Evolutionary conservation across 1,284 basidiomycete genomes (phyloP), one percentile per base, ranked within the genome.

Genomic region (Tremellales sp.): DNA sequence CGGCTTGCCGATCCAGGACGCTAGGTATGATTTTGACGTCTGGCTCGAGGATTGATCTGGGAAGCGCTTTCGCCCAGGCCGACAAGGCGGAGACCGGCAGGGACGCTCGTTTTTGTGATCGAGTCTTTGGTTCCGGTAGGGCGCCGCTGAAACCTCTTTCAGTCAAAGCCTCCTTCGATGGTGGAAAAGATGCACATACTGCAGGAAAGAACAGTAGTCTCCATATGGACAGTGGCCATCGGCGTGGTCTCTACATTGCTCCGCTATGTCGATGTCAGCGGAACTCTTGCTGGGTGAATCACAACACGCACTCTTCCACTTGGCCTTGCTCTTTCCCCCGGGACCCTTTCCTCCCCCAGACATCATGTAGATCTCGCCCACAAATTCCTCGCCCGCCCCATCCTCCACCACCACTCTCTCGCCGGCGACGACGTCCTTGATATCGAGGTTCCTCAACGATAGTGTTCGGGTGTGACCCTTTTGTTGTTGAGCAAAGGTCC

Each of bases 201-300:
- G 71, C 36, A 72, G 62, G 56, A 73, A 73, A 14, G 69, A 71
- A 56, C 71, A 73, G 48, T 68, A 71, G 21, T 66, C 61, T 22
- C 71, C 69, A 39, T 73, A 73, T 1, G 60, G 60, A 45, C 71
- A 73, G 28, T 54, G 43, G 1, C 70, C 68, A 18, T 54, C 58
- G 6, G 62, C 61, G 45, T 50, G 71, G 42, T 71, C 68, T 34
- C 61, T 64, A 44, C 71, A 73, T 6, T 63, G 57, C 9, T 70
- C 66, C 28, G 71, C 69, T 71, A 36, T 18, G 3, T 13, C 10
- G 13, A 39, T 48, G 29, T 53, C 33, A 52, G 50, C 32, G 27
- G 8, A 7, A 19, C 22, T 32, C 31, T 18, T 13, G n/a, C 22
- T 6, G 10, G 22, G 13, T 6, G n/a, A 37, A 35, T 7, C 13